Evolutionary conservation across 441 rosid species (phyloP).

Genomic region (Erysimum cheiri): DNA sequence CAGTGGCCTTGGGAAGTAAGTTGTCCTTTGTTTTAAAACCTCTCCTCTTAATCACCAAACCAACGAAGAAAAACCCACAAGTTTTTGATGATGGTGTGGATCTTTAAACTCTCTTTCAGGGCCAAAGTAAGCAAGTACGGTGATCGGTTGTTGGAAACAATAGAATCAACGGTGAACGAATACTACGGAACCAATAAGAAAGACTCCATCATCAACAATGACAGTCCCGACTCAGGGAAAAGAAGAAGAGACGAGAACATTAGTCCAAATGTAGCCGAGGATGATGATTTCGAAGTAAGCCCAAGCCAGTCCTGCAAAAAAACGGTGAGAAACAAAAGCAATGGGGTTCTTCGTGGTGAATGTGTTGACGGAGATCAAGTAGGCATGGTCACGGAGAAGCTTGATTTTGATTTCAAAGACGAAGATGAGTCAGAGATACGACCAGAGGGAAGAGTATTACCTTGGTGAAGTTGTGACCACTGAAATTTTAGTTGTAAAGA

Average conservation of each 20-base stretch:
- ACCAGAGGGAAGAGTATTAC: slow-evolving; percentile 60
- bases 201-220: slow-evolving; percentile 61
- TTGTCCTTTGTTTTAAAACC: slow-evolving; percentile 43
- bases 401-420: slow-evolving; percentile 41
- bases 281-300: slow-evolving; percentile 66
- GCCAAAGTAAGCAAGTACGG: slow-evolving; percentile 83
- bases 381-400: slow-evolving; percentile 53
- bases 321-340: slow-evolving; percentile 46
- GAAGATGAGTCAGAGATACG: slow-evolving; percentile 45
- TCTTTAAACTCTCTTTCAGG: slow-evolving; percentile 47
- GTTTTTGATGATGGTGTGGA: slow-evolving; percentile 17
- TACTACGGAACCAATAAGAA: slow-evolving; percentile 55
- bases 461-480: slow-evolving; percentile 51
- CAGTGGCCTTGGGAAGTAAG: slow-evolving; percentile 97
- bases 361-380: slow-evolving; percentile 46
- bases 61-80: slow-evolving; percentile 1
- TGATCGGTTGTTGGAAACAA: slow-evolving; percentile 83
- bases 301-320: slow-evolving; percentile 75
- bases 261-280: slow-evolving; percentile 45
- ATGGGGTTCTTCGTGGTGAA: slow-evolving; percentile 29
- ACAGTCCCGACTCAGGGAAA: slow-evolving; percentile 68
- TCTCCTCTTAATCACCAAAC: slow-evolving; percentile 6
- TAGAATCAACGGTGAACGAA: slow-evolving; percentile 72
- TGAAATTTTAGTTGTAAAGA: slow-evolving; percentile 19
- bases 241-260: slow-evolving; percentile 71